Evolutionary conservation across 768 basidiomycete species (phyloP), one percentile per base, ranked within the genome.

Genomic region (Sistotremastrum suecicum): DNA sequence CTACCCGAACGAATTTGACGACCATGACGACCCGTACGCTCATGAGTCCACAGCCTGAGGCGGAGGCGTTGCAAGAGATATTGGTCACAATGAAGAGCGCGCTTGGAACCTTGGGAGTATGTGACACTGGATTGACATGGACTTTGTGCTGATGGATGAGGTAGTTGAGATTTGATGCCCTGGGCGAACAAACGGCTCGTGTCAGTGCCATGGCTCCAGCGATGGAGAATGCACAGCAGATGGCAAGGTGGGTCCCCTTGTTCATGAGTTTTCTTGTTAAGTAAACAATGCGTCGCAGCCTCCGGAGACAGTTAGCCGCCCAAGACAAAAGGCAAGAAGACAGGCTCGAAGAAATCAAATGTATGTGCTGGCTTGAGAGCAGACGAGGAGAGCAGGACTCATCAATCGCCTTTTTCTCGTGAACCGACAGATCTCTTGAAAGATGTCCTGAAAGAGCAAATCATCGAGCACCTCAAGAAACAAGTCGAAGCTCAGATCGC

Each of bases 401-500:
- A 29, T 37, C 39, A 30, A 32, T 20, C 11, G 7, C 41, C 7
- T 31, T 12, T 32, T 42, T n/a, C 46, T 10, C 34, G 5, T 7
- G 29, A 29, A 3, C 29, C 11, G 37, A 5, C 53, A 78, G 75
- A 57, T 20, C 65, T 78, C 32, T 61, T 76, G 37, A 58, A 72
- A 41, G 62, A 72, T 9, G 60, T 70, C 9, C 56, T 76, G 12
- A 52, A 70, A 43, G 58, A 64, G 7, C 63, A 72, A 42, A 58
- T 74, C 10, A 58, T 70, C 8, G 65, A 67, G 5, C 60, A 68
- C 43, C 58, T 79, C 49, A 64, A 66, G 45, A 50, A 63, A 39
- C 61, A 70, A 52, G 76, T 76, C 47, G 66, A 73, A 42, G 61
- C 63, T 33, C 70, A 70, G 42, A 65, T 78, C 36, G 60, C 66